Percentiles rank a stretch among this genome's conserved stretches.
Conservation (phyloP, 148 eudicot genomes). For the Cornus suecica region DNA sequence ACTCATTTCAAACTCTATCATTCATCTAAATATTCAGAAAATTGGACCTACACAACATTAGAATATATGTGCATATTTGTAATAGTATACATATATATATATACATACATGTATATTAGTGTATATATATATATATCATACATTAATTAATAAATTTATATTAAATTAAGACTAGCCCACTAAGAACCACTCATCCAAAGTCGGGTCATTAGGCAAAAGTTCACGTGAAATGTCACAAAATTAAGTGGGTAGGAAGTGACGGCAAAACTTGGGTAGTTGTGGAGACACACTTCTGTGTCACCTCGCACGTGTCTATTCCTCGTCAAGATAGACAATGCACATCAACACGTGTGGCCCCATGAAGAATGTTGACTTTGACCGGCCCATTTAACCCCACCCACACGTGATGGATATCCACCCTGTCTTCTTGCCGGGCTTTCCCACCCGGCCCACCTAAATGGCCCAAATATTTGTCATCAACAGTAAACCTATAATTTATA, state of each 20-base stretch:
- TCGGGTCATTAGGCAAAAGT: conserved; percentile 7
- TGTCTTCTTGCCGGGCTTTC: conserved; percentile 42
- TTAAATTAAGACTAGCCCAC: not conserved
- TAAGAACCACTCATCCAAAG: conserved; percentile 12
- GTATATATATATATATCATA: not conserved
- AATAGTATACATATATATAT: too few relatives aligned
- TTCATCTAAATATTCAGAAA: too few relatives aligned
- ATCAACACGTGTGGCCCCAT: conserved; percentile 32
- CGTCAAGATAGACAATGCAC: conserved; percentile 10
- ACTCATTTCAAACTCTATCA: too few relatives aligned
- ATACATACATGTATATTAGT: not conserved
- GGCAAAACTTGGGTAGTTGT: conserved; percentile 9
- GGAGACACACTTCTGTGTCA: conserved; percentile 12
- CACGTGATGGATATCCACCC: conserved; percentile 42
- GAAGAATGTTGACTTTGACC: conserved; percentile 30
- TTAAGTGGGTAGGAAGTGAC: not conserved
- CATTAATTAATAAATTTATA: not conserved
- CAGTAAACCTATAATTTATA: not conserved
- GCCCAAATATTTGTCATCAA: conserved; percentile 21
- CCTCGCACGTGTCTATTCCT: conserved; percentile 31
- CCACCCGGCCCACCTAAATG: conserved; percentile 16
- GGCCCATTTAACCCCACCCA: conserved; percentile 30
- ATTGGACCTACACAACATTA: not conserved
- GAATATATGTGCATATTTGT: too few relatives aligned
- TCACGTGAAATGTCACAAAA: conserved; percentile 33